Percentiles rank a stretch among this genome's conserved stretches.
phyloP scores from a whole-genome alignment of 257 asterid species.

The Oldenlandia corymbosa region DNA sequence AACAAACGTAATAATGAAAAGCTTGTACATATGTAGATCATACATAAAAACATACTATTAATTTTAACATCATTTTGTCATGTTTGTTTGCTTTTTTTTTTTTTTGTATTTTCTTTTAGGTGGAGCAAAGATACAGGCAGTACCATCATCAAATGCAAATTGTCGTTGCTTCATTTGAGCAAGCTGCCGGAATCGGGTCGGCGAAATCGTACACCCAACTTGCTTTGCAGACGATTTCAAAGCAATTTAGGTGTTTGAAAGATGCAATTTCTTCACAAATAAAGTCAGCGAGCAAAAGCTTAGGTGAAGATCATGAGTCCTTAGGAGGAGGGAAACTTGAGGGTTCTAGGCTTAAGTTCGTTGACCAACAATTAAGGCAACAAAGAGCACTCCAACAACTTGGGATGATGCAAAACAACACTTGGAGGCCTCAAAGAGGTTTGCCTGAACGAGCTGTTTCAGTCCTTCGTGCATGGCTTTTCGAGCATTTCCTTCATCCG shows the following conservation, averaged over 20 bases:
- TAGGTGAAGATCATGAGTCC: slow-evolving; percentile 40
- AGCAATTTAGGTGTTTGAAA: slow-evolving; percentile 61
- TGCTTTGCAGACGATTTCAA: slow-evolving; percentile 54
- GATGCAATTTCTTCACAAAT: slow-evolving; percentile 50
- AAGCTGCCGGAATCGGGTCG: slow-evolving; percentile 63
- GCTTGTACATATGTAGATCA: too few species aligned
- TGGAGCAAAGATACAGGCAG: slow-evolving; percentile 61
- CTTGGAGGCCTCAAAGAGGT: slow-evolving; percentile 79
- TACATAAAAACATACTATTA: not conserved
- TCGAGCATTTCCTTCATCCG: slow-evolving; percentile 83
- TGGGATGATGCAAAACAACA: slow-evolving; percentile 55
- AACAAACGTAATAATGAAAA: not conserved
- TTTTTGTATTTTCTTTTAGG: slow-evolving; percentile 28
- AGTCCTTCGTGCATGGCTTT: slow-evolving; percentile 83
- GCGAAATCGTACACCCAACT: slow-evolving; percentile 54
- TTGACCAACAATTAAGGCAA: slow-evolving; percentile 46
- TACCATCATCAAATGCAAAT: slow-evolving; percentile 64
- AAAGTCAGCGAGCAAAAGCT: slow-evolving; percentile 33
- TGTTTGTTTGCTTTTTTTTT: not conserved
- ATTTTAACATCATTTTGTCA: not conserved
- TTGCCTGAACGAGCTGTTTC: slow-evolving; percentile 72
- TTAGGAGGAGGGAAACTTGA: slow-evolving; percentile 24
- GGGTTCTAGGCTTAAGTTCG: slow-evolving; percentile 43
- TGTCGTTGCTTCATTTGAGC: slow-evolving; percentile 48
- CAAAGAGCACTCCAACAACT: slow-evolving; percentile 51